Percentiles rank a stretch among this genome's conserved stretches.
phyloP scores from a whole-genome alignment of 805 yeast genomes.

The Ogataea pini region DNA sequence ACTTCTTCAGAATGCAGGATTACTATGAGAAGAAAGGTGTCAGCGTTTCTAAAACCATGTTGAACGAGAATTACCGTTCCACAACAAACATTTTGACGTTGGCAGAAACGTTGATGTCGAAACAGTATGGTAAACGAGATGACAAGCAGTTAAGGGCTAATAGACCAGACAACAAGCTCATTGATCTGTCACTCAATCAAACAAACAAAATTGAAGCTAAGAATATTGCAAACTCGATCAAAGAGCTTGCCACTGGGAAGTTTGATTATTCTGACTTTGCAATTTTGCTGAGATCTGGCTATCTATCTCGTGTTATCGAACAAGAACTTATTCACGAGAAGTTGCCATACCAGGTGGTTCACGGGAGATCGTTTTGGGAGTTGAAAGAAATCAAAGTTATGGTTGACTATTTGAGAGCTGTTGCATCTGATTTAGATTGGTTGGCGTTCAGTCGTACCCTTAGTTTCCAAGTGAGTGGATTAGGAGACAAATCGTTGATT shows the following conservation, averaged over 20 bases:
- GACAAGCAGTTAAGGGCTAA: conserved; percentile 50
- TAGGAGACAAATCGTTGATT: conserved; percentile 56
- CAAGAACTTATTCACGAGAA: conserved; percentile 52
- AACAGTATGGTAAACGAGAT: conserved; percentile 49
- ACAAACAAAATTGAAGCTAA: conserved; percentile 56
- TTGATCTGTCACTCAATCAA: conserved; percentile 44
- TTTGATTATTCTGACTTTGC: conserved; percentile 60
- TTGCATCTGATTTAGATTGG: conserved; percentile 58
- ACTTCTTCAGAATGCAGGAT: conserved; percentile 57
- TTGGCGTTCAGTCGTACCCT: conserved; percentile 60
- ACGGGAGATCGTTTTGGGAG: conserved; percentile 82
- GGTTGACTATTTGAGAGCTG: conserved; percentile 63
- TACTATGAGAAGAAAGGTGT: conserved; percentile 29
- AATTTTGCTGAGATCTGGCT: conserved; percentile 65
- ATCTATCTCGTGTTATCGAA: conserved; percentile 64
- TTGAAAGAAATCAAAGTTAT: conserved; percentile 64
- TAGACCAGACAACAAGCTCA: conserved; percentile 42
- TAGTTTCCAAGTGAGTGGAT: conserved; percentile 61
- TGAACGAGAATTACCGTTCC: conserved; percentile 80
- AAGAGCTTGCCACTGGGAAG: conserved; percentile 44
- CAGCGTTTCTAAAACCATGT: conserved; percentile 35
- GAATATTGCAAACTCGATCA: conserved; percentile 57
- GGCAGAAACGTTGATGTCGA: conserved; percentile 66
- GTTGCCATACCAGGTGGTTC: conserved; percentile 67
- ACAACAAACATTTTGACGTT: conserved; percentile 62